Percentiles rank a stretch among this genome's conserved stretches.
Evolutionary conservation across 495 filamentous ascomycete species (phyloP).

Genomic region (Hypoxylon fragiforme): DNA sequence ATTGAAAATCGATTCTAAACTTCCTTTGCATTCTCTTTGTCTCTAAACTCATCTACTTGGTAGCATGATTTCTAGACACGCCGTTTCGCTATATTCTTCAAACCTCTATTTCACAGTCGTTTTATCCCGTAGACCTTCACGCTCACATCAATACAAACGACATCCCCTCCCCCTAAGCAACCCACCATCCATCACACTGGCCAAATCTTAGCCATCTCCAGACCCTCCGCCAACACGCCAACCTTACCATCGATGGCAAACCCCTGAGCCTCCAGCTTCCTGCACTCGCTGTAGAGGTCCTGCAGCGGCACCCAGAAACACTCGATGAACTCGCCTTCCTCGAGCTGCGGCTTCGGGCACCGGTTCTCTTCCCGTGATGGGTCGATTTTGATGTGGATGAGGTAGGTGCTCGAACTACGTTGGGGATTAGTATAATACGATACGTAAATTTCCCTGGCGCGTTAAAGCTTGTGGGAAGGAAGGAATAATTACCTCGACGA

Average conservation of each 20-base stretch:
- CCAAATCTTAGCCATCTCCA: constrained; percentile 66
- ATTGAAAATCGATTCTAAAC: too few relatives aligned
- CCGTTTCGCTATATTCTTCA: too few relatives aligned
- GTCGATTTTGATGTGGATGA: constrained; percentile 71
- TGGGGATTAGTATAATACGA: constrained; percentile 52
- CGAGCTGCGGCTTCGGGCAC: constrained; percentile 66
- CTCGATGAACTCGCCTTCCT: constrained; percentile 79
- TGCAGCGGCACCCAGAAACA: constrained; percentile 66
- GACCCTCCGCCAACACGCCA: constrained; percentile 71
- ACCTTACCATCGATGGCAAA: constrained; percentile 75
- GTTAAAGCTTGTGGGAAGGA: too few relatives aligned
- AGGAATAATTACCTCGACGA: constrained; percentile 44
- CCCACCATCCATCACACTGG: too few relatives aligned
- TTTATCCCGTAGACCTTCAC: too few relatives aligned
- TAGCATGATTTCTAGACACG: too few relatives aligned
- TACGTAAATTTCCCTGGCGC: too few relatives aligned
- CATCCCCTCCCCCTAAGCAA: too few relatives aligned
- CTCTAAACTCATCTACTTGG: too few relatives aligned
- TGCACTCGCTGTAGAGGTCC: constrained; percentile 59
- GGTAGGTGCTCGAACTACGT: constrained; percentile 69
- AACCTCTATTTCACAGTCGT: too few relatives aligned
- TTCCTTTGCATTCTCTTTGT: too few relatives aligned
- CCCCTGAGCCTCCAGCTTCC: constrained; percentile 61
- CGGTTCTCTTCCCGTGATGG: constrained; percentile 57
- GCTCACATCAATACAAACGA: too few relatives aligned